These are phyloP conservation scores for Stemphylium lycopersici DNA, from an alignment of 2,329 filamentous ascomycete species.

Conservation along the genomic window DNA sequence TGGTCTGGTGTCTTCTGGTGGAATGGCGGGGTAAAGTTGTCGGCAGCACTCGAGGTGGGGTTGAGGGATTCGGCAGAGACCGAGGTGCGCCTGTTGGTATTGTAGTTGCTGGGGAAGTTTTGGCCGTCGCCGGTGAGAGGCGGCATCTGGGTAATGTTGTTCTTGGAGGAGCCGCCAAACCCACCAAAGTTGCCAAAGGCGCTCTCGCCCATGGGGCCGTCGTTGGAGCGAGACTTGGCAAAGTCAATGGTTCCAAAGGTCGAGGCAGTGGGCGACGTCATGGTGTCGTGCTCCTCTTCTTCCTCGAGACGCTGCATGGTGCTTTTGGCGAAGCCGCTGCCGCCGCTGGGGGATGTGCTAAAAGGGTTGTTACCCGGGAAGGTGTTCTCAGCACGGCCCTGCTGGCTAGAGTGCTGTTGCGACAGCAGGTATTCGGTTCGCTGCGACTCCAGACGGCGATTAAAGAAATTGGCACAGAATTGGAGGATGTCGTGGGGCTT, in stretches of 20 bases:
- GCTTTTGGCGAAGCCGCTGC: slow-evolving; percentile 51
- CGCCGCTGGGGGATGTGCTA: slow-evolving; percentile 54
- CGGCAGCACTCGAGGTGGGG: slow-evolving; percentile 79
- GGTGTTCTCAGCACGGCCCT: slow-evolving; percentile 65
- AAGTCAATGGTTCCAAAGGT: slow-evolving; percentile 53
- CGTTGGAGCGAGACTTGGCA: slow-evolving; percentile 42
- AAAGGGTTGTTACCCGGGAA: slow-evolving; percentile 85
- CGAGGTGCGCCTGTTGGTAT: slow-evolving; percentile 89
- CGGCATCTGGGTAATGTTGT: slow-evolving; percentile 48
- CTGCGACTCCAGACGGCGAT: slow-evolving; percentile 68
- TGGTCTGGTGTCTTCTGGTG: slow-evolving; percentile 86
- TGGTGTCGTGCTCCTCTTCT: slow-evolving; percentile 79
- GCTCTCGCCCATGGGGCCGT: slow-evolving; percentile 48
- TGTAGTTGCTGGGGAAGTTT: slow-evolving; percentile 89
- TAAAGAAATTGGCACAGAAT: slow-evolving; percentile 73
- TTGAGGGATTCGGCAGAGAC: slow-evolving; percentile 97
- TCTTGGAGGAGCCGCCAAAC: slow-evolving; percentile 39
- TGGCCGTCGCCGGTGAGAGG: slow-evolving; percentile 62
- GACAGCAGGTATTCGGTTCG: slow-evolving; percentile 62
- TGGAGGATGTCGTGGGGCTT: slow-evolving; percentile 70
- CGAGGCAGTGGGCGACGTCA: slow-evolving; percentile 72
- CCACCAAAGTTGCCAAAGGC: slow-evolving; percentile 49
- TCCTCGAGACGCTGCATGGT: slow-evolving; percentile 71
- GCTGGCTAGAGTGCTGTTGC: slow-evolving; percentile 54
- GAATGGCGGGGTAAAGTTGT: slow-evolving; percentile 87